A percentile compares a stretch with the other conserved stretches of the same genome.
These are phyloP conservation scores for Pistacia vera DNA, from an alignment of 345 rosid species.

Conservation along the genomic window DNA sequence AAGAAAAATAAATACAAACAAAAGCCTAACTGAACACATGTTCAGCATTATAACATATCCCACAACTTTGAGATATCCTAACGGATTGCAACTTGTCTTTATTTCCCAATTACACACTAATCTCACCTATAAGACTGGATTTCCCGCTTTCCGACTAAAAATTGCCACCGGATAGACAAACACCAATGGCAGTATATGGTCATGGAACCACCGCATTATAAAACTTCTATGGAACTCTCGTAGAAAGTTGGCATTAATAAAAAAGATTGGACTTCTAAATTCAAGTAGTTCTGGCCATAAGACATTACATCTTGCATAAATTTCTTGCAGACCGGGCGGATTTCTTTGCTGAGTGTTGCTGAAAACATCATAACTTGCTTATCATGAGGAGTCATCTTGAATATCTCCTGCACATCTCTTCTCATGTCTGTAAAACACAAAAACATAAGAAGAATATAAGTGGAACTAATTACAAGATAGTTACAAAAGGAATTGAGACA, in stretches of 20 bases:
- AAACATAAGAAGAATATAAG: background rate
- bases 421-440: constrained; percentile 72
- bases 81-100: background rate
- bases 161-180: constrained; percentile 20
- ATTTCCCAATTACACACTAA: background rate
- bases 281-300: constrained; percentile 60
- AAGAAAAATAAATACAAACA: background rate
- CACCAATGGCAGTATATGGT: constrained; percentile 17
- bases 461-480: background rate
- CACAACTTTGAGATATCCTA: constrained; percentile 6
- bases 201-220: constrained; percentile 25
- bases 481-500: background rate
- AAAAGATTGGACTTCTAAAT: constrained; percentile 49
- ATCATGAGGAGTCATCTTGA: constrained; percentile 98
- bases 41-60: constrained; percentile 1
- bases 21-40: background rate
- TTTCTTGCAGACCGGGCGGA: constrained; percentile 99
- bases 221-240: constrained; percentile 24
- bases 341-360: constrained; percentile 99
- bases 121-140: constrained; percentile 20
- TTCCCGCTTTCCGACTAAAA: constrained; percentile 13
- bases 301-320: constrained; percentile 99
- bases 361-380: constrained; percentile 99
- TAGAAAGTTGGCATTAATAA: constrained; percentile 45
- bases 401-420: constrained; percentile 97